Evolutionary conservation across 2,329 filamentous ascomycete species (phyloP), one percentile per base, ranked within the genome.

Genomic region (Malbranchea cinnamomea): DNA sequence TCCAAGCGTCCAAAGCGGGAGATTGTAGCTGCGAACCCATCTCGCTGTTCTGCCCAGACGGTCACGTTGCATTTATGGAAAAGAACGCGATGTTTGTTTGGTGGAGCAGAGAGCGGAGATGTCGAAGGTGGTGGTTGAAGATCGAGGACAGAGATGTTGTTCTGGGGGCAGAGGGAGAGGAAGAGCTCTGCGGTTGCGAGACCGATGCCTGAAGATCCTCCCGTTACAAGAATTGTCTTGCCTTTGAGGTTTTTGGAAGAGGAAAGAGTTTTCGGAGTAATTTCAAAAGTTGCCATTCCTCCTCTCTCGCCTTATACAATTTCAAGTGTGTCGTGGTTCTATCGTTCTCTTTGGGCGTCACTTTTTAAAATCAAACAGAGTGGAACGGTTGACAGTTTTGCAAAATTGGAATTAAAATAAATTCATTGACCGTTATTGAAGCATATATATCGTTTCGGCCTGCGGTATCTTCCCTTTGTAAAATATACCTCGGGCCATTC

Each of bases 11-110:
- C 54, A 42, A 64, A 65, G 16, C 53, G 53, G 5, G 43, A 29
- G 30, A 57, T 41, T 2, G 53, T 57, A 5, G 44, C 44, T 35
- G 54, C 51, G 40, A 65, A 66, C 10, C 53, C 61, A 1, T 49
- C 46, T 17, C 60, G 50, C 42, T 65, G 62, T 4, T 50, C 51
- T 4, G 39, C 30, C 62, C 62, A 66, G 29, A 50, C 53, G 2
- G 57, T 57, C 30, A 65, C 52, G 41, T 66, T 53, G 43, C 58
- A 62, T 32, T 48, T 49, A 23, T 56, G 49, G 31, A 50, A 47
- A 6, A 57, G 45, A 5, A 55, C 42, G 22, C 34, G 28, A 15
- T 27, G 23, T 14, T 23, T 16, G 18, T 30, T 30, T 33, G 5
- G 13, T 24, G 17, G 29, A 43, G 54, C 42, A 4, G 37, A 34